phyloP scores from a whole-genome alignment of 1,284 basidiomycete genomes.

The Malassezia nana region DNA sequence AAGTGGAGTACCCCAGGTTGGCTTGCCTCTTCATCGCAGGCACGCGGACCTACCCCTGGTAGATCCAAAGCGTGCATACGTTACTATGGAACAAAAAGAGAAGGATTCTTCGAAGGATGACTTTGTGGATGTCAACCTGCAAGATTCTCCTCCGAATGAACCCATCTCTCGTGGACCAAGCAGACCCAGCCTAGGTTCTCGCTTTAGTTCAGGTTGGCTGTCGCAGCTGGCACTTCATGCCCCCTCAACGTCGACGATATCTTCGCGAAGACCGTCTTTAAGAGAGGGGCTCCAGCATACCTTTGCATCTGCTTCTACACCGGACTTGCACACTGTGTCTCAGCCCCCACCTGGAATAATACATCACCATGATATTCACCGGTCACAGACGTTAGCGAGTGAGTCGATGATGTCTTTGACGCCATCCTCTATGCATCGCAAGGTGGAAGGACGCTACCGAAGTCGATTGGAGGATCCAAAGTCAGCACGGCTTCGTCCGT shows the following conservation, averaged over 20 bases:
- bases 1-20: too few relatives aligned
- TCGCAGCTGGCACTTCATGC: not conserved
- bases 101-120: not conserved
- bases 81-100: too few relatives aligned
- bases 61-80: too few relatives aligned
- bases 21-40: too few relatives aligned
- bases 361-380: not conserved
- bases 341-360: not conserved
- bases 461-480: conserved; percentile 6
- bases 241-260: not conserved
- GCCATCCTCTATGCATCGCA: not conserved
- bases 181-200: not conserved
- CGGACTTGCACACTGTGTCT: not conserved
- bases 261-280: not conserved
- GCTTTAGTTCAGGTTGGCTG: not conserved
- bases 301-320: not conserved
- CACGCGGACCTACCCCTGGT: too few relatives aligned
- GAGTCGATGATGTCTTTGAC: not conserved
- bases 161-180: not conserved
- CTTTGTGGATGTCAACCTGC: not conserved
- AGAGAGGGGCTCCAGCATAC: not conserved
- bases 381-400: not conserved
- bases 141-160: not conserved
- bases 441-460: conserved; percentile 10
- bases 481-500: not conserved